These are phyloP conservation scores for Macrolepiota albuminosa DNA, from an alignment of 768 basidiomycete species.

Conservation along the genomic window DNA sequence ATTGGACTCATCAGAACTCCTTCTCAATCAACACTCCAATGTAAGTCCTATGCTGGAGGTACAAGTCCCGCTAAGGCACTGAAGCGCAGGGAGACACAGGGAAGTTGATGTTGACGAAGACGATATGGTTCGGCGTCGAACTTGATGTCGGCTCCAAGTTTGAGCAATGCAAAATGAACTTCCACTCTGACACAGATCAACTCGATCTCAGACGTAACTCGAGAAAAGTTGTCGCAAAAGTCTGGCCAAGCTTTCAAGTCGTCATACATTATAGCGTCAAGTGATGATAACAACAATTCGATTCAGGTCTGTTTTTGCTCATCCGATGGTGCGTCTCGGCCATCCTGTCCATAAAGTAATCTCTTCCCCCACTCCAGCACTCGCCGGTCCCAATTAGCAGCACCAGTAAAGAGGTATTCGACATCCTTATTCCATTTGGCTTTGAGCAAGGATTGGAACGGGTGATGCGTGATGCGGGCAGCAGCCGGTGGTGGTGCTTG, in stretches of 20 bases:
- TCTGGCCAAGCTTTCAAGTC: not conserved
- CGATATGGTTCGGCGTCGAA: not conserved
- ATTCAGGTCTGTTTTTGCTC: not conserved
- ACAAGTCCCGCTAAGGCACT: not conserved
- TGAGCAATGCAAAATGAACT: not conserved
- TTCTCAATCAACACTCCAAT: not conserved
- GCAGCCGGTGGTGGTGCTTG: constrained; percentile 54
- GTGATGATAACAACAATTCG: not conserved
- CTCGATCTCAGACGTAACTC: not conserved
- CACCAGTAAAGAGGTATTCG: constrained; percentile 37
- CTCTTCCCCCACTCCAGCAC: constrained; percentile 43
- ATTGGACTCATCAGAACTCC: not conserved
- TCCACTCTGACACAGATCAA: too few species aligned
- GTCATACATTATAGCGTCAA: not conserved
- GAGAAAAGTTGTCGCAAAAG: not conserved
- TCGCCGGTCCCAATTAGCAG: constrained; percentile 41
- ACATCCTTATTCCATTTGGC: constrained; percentile 58
- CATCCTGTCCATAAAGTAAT: constrained; percentile 34
- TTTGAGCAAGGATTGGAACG: constrained; percentile 45
- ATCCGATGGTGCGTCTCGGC: not conserved
- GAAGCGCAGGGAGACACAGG: not conserved
- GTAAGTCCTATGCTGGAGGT: not conserved
- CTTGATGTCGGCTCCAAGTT: not conserved
- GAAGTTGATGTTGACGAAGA: too few species aligned
- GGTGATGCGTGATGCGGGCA: constrained; percentile 41